Evolutionary conservation across 176 grass and related monocot species (phyloP).

Genomic region (Saccharum officinarum): DNA sequence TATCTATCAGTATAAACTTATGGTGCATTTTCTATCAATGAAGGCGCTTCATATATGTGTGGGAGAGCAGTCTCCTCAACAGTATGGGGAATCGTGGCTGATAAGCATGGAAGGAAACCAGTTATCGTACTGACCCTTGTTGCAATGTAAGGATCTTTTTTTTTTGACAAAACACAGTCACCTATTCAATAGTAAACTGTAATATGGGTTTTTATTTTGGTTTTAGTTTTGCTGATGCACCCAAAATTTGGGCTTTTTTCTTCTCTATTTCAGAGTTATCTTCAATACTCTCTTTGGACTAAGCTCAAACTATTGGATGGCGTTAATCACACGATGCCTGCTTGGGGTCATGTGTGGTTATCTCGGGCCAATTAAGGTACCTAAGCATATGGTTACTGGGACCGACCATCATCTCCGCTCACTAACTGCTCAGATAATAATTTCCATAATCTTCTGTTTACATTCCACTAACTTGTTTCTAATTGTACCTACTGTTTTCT

Average conservation of each 20-base stretch:
- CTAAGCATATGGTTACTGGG: neutral
- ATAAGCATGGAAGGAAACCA: constrained; percentile 68
- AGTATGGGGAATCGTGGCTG: constrained; percentile 73
- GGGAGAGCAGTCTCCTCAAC: constrained; percentile 64
- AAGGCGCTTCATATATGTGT: constrained; percentile 72
- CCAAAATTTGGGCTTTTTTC: constrained; percentile 17
- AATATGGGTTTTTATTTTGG: neutral
- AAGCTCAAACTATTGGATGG: constrained; percentile 73
- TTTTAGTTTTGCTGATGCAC: constrained; percentile 17
- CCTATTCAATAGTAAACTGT: neutral
- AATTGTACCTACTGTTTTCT: neutral
- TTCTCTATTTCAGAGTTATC: constrained; percentile 44
- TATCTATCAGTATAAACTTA: constrained; percentile 7
- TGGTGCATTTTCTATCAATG: constrained; percentile 28
- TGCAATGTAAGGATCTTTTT: constrained; percentile 51
- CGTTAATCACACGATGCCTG: constrained; percentile 50
- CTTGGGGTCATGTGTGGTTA: constrained; percentile 58
- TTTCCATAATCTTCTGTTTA: neutral
- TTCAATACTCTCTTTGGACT: constrained; percentile 72
- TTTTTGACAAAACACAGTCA: neutral
- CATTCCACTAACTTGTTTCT: constrained; percentile 8
- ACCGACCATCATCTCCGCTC: neutral
- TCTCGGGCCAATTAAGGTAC: constrained; percentile 64
- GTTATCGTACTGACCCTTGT: constrained; percentile 57
- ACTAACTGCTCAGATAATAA: neutral